phyloP scores from a whole-genome alignment of 2,329 filamentous ascomycete genomes.

The Canariomyces notabilis region DNA sequence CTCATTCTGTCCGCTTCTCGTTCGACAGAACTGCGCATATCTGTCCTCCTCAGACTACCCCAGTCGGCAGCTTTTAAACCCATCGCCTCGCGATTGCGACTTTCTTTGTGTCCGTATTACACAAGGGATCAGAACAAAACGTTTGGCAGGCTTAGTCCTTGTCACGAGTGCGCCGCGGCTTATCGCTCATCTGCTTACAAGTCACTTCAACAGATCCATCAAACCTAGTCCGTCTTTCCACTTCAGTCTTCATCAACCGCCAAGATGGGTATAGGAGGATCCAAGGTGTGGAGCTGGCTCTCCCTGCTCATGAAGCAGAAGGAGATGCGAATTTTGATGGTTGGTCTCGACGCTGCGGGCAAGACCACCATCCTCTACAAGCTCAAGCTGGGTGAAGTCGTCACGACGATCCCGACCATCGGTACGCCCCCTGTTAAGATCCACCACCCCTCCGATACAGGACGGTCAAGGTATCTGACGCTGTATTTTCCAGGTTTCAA shows the following conservation, averaged over 20 bases:
- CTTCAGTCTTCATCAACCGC: constrained; percentile 35
- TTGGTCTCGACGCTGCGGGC: constrained; percentile 97
- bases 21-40: constrained; percentile 20
- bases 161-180: neutral
- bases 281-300: constrained; percentile 47
- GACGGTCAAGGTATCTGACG: constrained; percentile 22
- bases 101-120: constrained; percentile 11
- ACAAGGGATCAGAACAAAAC: neutral
- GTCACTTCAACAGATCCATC: constrained; percentile 15
- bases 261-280: constrained; percentile 97
- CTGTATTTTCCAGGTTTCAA: constrained; percentile 70
- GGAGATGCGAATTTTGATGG: constrained; percentile 99
- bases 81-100: constrained; percentile 6
- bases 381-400: constrained; percentile 98
- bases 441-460: neutral
- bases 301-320: constrained; percentile 58
- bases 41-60: constrained; percentile 26
- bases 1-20: neutral
- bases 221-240: constrained; percentile 6
- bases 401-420: constrained; percentile 98
- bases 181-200: constrained; percentile 19
- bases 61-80: constrained; percentile 13
- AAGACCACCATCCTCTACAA: constrained; percentile 99
- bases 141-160: too few relatives aligned
- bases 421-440: constrained; percentile 64